Evolutionary conservation across 2,329 filamentous ascomycete species (phyloP), one percentile per base, ranked within the genome.

Genomic region (Aspergillus fumigatiaffinis): DNA sequence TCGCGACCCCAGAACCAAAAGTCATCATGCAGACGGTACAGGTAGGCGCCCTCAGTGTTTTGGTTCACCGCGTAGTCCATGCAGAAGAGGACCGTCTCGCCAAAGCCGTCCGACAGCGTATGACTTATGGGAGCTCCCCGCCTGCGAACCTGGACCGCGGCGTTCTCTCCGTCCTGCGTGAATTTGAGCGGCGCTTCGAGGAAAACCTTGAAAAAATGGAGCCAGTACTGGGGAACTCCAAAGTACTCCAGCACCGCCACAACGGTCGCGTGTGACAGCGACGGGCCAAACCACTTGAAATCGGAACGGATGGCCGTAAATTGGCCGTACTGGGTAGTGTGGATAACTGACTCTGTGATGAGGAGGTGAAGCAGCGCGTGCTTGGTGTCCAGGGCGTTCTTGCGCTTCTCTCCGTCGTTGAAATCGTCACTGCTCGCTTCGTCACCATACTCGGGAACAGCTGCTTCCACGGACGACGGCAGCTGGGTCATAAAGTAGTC

Each of bases 1-100:
- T 85, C 80, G 5, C 83, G 76, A 8, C 81, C 80, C 85, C 85
- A 88, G 66, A 88, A 85, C 86, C 85, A 89, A 52, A 88, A 77
- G 61, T 88, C 85, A 60, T 88, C 86, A 52, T 87, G 81, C 41
- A 87, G 75, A 12, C 87, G 82, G 67, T 86, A 86, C 10, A 88
- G 70, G n/a, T 79, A 75, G 1, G 75, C 73, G 0, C 84, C 84
- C 5, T 74, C 60, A 0, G 85, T 84, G 1, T 75, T 71, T 57
- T 83, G 80, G 56, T 87, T 88, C 55, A 89, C 79, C 0, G 85
- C 78, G 64, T 84, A 85, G 65, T 89, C 87, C 62, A 89, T 80
- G 58, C 83, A 85, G 64, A 89, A 89, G 0, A 89, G 72, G 0
- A 86, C 73, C 0, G 77, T 72, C 66, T 89, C 87, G 0, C 84